phyloP scores from a whole-genome alignment of 2,329 filamentous ascomycete genomes.

The Fusarium bulbicola region DNA sequence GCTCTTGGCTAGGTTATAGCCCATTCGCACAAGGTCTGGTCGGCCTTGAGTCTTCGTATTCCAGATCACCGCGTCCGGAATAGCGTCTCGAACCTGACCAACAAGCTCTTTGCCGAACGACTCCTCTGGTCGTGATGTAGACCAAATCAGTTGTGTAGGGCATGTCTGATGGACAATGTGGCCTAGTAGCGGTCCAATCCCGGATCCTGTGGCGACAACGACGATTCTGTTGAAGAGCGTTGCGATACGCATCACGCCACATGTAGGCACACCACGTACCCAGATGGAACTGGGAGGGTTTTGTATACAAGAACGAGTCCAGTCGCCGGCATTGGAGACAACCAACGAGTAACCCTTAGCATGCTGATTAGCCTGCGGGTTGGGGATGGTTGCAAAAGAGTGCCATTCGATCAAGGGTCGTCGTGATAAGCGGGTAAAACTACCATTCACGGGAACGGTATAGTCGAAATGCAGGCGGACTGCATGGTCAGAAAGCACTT shows the following conservation, averaged over 20 bases:
- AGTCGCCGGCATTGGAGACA: constrained; percentile 79
- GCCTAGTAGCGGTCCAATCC: constrained; percentile 75
- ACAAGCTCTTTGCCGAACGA: constrained; percentile 71
- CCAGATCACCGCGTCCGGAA: constrained; percentile 71
- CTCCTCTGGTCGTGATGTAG: constrained; percentile 65
- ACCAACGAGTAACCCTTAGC: constrained; percentile 70
- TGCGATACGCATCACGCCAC: constrained; percentile 73
- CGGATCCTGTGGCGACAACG: constrained; percentile 76
- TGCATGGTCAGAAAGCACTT: constrained; percentile 76
- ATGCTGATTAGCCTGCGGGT: constrained; percentile 50
- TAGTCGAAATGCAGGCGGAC: constrained; percentile 75
- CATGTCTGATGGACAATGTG: constrained; percentile 61
- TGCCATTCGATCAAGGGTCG: constrained; percentile 77
- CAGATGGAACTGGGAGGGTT: constrained; percentile 70
- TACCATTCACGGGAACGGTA: constrained; percentile 61
- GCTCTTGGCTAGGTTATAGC: constrained; percentile 63
- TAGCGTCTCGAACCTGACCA: constrained; percentile 62
- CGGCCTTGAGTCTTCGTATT: constrained; percentile 70
- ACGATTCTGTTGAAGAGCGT: constrained; percentile 72
- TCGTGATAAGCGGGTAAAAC: constrained; percentile 64
- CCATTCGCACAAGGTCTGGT: constrained; percentile 63
- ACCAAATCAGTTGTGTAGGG: constrained; percentile 73
- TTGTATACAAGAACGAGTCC: constrained; percentile 72
- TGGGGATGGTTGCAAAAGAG: constrained; percentile 77
- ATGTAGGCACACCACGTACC: constrained; percentile 73